A percentile compares a stretch with the other conserved stretches of the same genome.
Evolutionary conservation across 169 alveolate genomes (phyloP).

Genomic region (Plasmodium cynomolgi): DNA sequence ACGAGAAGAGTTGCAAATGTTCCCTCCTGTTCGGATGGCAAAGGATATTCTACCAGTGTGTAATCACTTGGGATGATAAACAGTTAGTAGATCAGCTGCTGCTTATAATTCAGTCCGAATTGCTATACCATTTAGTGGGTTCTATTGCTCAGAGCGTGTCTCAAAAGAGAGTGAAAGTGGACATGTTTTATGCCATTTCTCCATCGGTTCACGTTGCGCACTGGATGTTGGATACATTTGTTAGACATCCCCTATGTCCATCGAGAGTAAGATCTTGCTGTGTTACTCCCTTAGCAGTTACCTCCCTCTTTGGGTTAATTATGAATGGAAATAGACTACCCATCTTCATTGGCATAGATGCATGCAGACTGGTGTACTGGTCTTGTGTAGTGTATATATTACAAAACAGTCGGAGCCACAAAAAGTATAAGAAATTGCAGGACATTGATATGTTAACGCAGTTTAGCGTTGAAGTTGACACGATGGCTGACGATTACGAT

Average conservation of each 20-base stretch:
- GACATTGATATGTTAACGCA: conserved; percentile 62
- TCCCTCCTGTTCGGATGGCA: conserved; percentile 88
- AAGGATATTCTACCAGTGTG: conserved; percentile 81
- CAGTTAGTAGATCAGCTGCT: conserved; percentile 56
- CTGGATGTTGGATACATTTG: conserved; percentile 90
- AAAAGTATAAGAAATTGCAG: conserved; percentile 15
- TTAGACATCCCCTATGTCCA: conserved; percentile 92
- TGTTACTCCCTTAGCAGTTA: conserved; percentile 81
- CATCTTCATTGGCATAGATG: conserved; percentile 87
- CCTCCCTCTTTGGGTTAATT: conserved; percentile 85
- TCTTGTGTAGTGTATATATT: conserved; percentile 56
- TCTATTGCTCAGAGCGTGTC: conserved; percentile 84
- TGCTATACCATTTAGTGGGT: conserved; percentile 84
- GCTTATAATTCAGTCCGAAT: conserved; percentile 82
- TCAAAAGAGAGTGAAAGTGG: conserved; percentile 66
- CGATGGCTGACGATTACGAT: not conserved
- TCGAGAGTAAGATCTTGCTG: conserved; percentile 82
- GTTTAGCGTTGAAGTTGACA: conserved; percentile 8
- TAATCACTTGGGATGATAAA: conserved; percentile 54
- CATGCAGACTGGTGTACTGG: conserved; percentile 88
- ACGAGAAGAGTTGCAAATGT: conserved; percentile 75
- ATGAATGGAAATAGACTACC: conserved; percentile 90
- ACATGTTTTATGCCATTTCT: conserved; percentile 80
- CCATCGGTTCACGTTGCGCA: conserved; percentile 90
- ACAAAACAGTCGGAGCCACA: conserved; percentile 40